Base-by-base conservation (phyloP, 225 moss, liverwort and hornwort species). In the Pseudoscleropodium purum region DNA sequence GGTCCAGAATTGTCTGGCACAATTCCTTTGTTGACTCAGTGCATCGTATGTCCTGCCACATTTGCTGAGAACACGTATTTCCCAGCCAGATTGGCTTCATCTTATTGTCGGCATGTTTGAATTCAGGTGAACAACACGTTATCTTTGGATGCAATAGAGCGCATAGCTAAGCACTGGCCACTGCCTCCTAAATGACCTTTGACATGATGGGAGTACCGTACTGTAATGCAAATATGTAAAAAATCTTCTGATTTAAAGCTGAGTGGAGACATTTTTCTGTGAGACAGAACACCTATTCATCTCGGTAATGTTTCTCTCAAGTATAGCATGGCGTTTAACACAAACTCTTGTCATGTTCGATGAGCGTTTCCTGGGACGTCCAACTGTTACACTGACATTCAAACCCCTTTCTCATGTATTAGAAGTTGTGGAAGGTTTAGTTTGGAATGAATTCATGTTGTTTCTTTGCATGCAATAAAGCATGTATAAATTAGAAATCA, bases 71-170 rank as follows among this genome's bases (percentile, higher is more conserved):
- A 36, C 63, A 21, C 64, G 51, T 47, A 34, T 25, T 31, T 88
- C 36, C 43, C 4, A 30, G 70, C 64, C 36, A 83, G 36, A 52
- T 75, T 66, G 52, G 2, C 41, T 84, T 45, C 30, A 47, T 67
- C 81, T 88, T 61, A 78, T 83, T 86, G 88, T 84, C 81, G 26
- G 37, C 88, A 57, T 93, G 26, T 85, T 62, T 84, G 59, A 84
- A 70, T 86, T 83, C 92, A 95, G 95, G 93, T 95, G 90, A 92
- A 95, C 88, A 92, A 90, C 77, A 93, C 93, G 34, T 86, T 95
- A 86, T 95, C 95, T 56, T 89, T 95, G 92, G 95, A 95, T 92
- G 95, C 93, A 82, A 90, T 95, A 85, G 95, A 95, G 86, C 92
- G 95, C 60, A 90, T 95, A 82, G 92, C 95, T 45, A 92, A 93